phyloP scores from a whole-genome alignment of 2,329 filamentous ascomycete genomes.

The Diaporthe caulivora region DNA sequence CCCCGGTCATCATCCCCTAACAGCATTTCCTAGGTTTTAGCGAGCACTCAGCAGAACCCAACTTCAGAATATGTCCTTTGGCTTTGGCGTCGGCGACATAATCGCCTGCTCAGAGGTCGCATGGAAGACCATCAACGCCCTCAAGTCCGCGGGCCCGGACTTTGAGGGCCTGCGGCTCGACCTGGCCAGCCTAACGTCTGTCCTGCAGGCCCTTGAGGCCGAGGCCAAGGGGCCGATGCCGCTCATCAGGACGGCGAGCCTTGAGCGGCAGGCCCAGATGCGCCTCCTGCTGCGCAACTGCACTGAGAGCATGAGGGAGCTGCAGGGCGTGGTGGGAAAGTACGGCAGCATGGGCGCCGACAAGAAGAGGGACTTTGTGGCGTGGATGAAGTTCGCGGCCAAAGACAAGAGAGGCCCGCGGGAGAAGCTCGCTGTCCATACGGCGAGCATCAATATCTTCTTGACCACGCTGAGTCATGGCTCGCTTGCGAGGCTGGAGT shows the following conservation, averaged over 20 bases:
- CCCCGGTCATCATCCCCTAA: not conserved
- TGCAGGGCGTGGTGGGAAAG: conserved; percentile 2
- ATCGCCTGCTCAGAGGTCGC: conserved; percentile 11
- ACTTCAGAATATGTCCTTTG: not conserved
- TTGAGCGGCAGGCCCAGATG: conserved; percentile 22
- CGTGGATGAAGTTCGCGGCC: conserved; percentile 23
- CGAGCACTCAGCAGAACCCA: not conserved
- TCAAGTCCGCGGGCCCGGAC: conserved; percentile 10
- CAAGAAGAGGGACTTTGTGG: conserved; percentile 29
- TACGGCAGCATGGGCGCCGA: conserved; percentile 4
- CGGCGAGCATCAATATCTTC: conserved; percentile 26
- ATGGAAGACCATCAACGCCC: conserved; percentile 15
- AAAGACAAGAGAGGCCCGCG: conserved; percentile 23
- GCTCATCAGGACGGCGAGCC: conserved; percentile 14
- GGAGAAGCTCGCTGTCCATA: conserved; percentile 9
- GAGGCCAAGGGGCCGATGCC: conserved; percentile 22
- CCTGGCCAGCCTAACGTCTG: conserved; percentile 16
- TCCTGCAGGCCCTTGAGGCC: conserved; percentile 22
- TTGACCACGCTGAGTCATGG: conserved; percentile 14
- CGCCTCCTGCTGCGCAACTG: conserved; percentile 13
- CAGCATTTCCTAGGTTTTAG: not conserved
- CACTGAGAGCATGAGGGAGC: conserved; percentile 13
- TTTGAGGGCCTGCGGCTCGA: conserved; percentile 24
- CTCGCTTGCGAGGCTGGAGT: conserved; percentile 14
- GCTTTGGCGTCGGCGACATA: conserved; percentile 24